Conservation (phyloP, 306 rosid species). For the Vicia faba region DNA sequence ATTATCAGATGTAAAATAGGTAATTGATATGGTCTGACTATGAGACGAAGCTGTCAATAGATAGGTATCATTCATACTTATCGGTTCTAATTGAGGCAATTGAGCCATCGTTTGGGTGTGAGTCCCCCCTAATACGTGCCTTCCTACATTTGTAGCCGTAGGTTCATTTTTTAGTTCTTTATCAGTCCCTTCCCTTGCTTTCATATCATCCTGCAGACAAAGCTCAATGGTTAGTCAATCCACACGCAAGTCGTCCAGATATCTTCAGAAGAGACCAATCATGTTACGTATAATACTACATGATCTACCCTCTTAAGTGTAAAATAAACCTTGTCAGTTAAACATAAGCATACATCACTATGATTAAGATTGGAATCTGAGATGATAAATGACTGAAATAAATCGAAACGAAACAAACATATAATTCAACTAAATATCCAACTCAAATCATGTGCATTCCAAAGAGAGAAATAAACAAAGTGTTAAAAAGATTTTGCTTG, state of each 20-base stretch:
- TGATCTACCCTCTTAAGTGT: not conserved
- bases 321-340: not conserved
- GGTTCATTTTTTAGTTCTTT: conserved; percentile 58
- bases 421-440: not conserved
- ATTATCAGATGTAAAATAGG: conserved; percentile 29
- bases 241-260: conserved; percentile 37
- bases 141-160: conserved; percentile 44
- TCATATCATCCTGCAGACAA: conserved; percentile 58
- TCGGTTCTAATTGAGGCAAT: conserved; percentile 61
- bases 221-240: conserved; percentile 26
- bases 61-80: conserved; percentile 53
- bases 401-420: conserved; percentile 9
- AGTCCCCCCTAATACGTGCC: conserved; percentile 46
- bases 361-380: conserved; percentile 18
- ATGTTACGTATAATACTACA: not conserved
- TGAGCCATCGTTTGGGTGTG: conserved; percentile 52
- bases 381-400: not conserved
- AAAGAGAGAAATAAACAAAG: not conserved
- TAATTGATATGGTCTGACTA: conserved; percentile 10
- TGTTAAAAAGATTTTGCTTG: conserved; percentile 20
- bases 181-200: conserved; percentile 50
- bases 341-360: not conserved
- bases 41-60: conserved; percentile 6
- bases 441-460: conserved; percentile 22
- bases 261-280: conserved; percentile 16